Evolutionary conservation across 352 stramenopile species (phyloP).

Genomic region (Labyrinthula sp.): DNA sequence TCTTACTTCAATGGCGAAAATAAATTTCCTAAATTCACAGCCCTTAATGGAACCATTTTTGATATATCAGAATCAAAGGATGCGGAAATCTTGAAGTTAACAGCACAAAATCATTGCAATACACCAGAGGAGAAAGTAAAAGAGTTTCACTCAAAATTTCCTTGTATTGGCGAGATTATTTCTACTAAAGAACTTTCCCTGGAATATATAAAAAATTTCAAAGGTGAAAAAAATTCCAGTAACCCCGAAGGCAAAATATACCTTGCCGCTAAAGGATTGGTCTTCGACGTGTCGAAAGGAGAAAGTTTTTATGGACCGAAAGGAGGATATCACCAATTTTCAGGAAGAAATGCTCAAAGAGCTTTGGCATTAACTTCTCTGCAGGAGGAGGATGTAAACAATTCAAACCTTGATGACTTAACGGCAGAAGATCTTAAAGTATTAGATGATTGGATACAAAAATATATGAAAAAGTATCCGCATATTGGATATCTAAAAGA

Average conservation of each 20-base stretch:
- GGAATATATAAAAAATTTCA: too few relatives aligned
- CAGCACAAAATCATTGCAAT: too few relatives aligned
- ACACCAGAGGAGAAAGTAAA: too few relatives aligned
- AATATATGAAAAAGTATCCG: slow-evolving; percentile 57
- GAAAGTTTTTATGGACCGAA: slow-evolving; percentile 52
- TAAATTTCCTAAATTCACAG: too few relatives aligned
- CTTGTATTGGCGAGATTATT: too few relatives aligned
- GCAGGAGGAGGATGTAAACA: slow-evolving; percentile 48
- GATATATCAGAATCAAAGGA: too few relatives aligned
- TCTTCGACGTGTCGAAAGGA: slow-evolving; percentile 61
- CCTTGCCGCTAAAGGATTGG: slow-evolving; percentile 52
- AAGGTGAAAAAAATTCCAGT: too few relatives aligned
- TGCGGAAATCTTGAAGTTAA: too few relatives aligned
- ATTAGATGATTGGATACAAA: slow-evolving; percentile 55
- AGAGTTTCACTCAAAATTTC: too few relatives aligned
- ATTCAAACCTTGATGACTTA: slow-evolving; percentile 49
- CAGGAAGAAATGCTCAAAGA: slow-evolving; percentile 50
- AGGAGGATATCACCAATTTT: slow-evolving; percentile 58
- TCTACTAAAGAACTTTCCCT: too few relatives aligned
- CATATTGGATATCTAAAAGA: slow-evolving; percentile 48
- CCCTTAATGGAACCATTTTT: too few relatives aligned
- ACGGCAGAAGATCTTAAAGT: slow-evolving; percentile 51
- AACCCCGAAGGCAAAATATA: slow-evolving; percentile 54
- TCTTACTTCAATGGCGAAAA: too few relatives aligned
- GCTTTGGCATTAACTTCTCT: slow-evolving; percentile 59